Base-by-base conservation (phyloP, 768 basidiomycete species). In the Serendipita indica region DNA sequence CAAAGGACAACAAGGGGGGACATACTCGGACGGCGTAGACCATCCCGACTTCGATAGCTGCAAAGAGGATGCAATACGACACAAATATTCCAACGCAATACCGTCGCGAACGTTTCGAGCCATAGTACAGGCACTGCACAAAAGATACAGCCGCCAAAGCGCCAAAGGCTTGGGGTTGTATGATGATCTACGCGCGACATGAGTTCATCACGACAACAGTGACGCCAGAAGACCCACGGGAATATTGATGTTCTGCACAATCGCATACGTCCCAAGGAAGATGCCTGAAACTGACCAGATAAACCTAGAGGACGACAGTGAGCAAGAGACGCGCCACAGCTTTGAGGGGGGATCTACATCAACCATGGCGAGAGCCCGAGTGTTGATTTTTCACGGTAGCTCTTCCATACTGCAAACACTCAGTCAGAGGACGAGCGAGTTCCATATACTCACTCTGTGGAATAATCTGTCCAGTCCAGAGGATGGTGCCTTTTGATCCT, bases 331-430 rank as follows among this genome's bases (percentile, higher is more conserved):
- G 5, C 54, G 7, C 10, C 18, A 3, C 34, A 30, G 12, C 13
- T 7, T 33, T 5, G 13, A 34, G 35, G 34, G 25, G 25, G 33
- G 25, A 72, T 72, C 59, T 67, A 82, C 84, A 87, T 77, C 32
- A 90, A 74, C 68, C 70, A 78, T 13, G 73, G 76, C 1, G 85
- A 87, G 7, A 89, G 72, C 0, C 88, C 87, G 27, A 78, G 73
- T 0, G 83, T 85, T 22, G 78, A 79, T 64, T 87, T 83, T 18
- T 73, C 72, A 33, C 78, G 73, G 72, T 78, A 83, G 62, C 77
- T 84, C 68, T 89, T 87, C 78, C 80, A 78, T 22, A 86, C 73
- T 63, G 87, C 84, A 3, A 85, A 86, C 32, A 86, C 67, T 13
- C 87, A 67, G 63, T 71, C 67, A n/a, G 69, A 61, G 41, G 63